A percentile compares a stretch with the other conserved stretches of the same genome.
Conservation (phyloP, 2,329 filamentous ascomycete species). For the Escovopsis sp. region DNA sequence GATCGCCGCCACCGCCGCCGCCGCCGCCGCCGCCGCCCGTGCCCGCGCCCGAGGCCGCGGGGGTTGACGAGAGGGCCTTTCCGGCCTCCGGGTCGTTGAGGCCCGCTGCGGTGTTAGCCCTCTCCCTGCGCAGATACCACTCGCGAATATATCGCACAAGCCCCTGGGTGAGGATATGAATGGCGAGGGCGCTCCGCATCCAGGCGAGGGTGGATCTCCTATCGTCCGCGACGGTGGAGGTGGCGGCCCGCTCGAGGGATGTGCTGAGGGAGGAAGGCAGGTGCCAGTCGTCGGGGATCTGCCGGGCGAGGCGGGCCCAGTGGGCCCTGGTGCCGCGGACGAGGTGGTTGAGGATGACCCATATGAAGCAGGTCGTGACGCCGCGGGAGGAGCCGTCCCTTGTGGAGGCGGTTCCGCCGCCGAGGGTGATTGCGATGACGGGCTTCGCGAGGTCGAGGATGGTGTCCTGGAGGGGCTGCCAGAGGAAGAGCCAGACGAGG, state of each 20-base stretch:
- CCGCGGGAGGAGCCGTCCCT: conserved; percentile 56
- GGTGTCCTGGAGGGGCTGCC: conserved; percentile 75
- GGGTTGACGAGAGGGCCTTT: conserved; percentile 23
- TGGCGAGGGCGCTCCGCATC: conserved; percentile 54
- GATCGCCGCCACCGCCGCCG: no score
- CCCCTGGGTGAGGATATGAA: conserved; percentile 63
- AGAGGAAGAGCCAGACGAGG: conserved; percentile 74
- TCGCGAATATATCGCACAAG: conserved; percentile 56
- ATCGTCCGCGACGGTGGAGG: conserved; percentile 30
- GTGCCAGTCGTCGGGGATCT: conserved; percentile 32
- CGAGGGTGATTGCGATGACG: conserved; percentile 81
- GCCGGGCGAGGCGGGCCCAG: conserved; percentile 30
- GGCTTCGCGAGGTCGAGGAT: conserved; percentile 84
- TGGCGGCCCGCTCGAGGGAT: conserved; percentile 25
- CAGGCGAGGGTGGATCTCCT: conserved; percentile 47
- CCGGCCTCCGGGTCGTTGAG: conserved; percentile 49
- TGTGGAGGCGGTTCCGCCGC: conserved; percentile 55
- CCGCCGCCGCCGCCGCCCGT: not conserved
- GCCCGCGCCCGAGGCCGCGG: conserved; percentile 17
- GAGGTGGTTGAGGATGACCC: conserved; percentile 45
- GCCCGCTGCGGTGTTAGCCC: conserved; percentile 33
- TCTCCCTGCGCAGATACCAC: conserved; percentile 50
- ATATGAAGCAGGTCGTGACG: conserved; percentile 54
- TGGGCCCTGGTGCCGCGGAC: conserved; percentile 34
- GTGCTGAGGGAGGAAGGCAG: conserved; percentile 31